Conservation (phyloP, 176 grass and related monocot species). For the Bolboschoenus planiculmis region DNA sequence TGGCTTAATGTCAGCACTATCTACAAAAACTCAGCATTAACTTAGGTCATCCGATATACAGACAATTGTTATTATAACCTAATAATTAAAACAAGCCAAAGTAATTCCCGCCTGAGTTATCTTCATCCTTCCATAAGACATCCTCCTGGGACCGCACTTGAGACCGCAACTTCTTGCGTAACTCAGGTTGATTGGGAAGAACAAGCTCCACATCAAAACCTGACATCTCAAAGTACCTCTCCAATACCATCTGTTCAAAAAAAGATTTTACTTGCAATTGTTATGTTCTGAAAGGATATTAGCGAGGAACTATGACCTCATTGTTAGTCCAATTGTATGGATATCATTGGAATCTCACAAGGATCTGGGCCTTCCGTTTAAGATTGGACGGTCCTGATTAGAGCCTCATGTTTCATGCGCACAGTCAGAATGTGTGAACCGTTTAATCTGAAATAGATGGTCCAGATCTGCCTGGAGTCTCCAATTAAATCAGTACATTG, state of each 20-base stretch:
- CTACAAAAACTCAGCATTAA: neutral
- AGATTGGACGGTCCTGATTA: neutral
- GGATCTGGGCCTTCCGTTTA: neutral
- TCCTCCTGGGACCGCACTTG: conserved; percentile 13
- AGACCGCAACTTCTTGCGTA: conserved; percentile 44
- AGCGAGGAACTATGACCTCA: neutral
- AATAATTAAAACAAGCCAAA: neutral
- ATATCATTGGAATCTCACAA: neutral
- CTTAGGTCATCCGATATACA: neutral
- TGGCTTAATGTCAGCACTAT: neutral
- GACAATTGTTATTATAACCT: neutral
- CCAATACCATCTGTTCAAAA: conserved; percentile 57
- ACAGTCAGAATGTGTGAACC: neutral
- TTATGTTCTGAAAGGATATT: neutral
- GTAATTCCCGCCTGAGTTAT: neutral
- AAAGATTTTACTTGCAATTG: neutral
- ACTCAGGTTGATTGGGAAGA: conserved; percentile 58
- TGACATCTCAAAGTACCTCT: conserved; percentile 61
- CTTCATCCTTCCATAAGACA: conserved; percentile 13
- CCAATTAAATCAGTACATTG: neutral
- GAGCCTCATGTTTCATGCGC: neutral
- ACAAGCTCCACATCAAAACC: conserved; percentile 59
- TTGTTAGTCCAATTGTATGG: neutral
- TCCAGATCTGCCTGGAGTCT: neutral
- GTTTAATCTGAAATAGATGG: neutral